Base-by-base conservation (phyloP, 2,329 filamentous ascomycete species). In the Calycina herbarum region DNA sequence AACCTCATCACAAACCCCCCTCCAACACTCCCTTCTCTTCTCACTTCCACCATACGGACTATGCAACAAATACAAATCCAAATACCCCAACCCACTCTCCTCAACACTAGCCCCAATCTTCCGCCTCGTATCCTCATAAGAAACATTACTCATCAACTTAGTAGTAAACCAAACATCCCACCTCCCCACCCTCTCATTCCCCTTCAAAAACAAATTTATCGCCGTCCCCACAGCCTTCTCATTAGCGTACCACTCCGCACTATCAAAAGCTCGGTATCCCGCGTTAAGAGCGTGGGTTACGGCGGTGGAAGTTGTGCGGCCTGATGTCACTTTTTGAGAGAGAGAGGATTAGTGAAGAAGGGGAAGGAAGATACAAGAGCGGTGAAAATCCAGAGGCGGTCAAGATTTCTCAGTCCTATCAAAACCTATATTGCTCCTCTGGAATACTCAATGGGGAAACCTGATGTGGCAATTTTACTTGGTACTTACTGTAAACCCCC, bases 11-110 rank as follows among this genome's bases (percentile, higher is more conserved):
- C 92, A 89, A 0, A 95, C 79, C 0, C 92, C 92, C 70, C 80
- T 84, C 91, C 92, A 95, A 73, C 89, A 91, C 45, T 90, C 87
- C 61, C 90, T 76, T 4, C 92, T 82, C 7, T 86, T 87, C 71
- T 84, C 77, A 2, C 1, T 11, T 1, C 92, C 91, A 5, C 92
- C 91, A 71, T 92, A 92, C 0, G 92, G 92, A 59, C 87, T 90
- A 74, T 95, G 92, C 64, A 95, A 80, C 11, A 96, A 80, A 76
- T 94, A 94, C 57, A 95, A 77, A 73, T 95, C 92, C 64, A 94
- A 86, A 76, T 94, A 93, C 0, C 86, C 89, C 35, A 94, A 78
- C 0, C 87, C 89, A 29, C 86, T 88, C 64, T 84, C 83, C 58
- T 86, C 82, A 3, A 93, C 81, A 35, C 86, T 89, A 74, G 85